Conservation (phyloP, 108 stramenopile genomes). For the Fragilariopsis cylindrus region DNA sequence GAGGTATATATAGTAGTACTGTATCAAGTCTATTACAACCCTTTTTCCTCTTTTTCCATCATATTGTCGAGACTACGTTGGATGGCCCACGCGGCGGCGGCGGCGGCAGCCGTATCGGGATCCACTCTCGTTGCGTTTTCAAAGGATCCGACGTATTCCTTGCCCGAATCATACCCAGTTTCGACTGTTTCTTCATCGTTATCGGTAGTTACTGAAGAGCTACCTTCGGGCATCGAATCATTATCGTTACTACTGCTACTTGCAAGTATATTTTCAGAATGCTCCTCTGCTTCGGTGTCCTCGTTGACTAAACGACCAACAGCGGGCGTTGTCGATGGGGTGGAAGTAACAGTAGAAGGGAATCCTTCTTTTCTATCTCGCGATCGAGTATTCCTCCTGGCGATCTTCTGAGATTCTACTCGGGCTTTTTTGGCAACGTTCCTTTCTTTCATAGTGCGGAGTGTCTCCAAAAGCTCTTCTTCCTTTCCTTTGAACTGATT, state of each 20-base stretch:
- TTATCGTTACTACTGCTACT: not conserved
- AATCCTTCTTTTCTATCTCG: conserved; percentile 1
- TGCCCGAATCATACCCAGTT: not conserved
- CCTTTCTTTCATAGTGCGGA: conserved; percentile 66
- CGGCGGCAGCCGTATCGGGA: conserved; percentile 16
- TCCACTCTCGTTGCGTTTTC: not conserved
- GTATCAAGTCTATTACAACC: not conserved
- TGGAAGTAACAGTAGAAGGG: not conserved
- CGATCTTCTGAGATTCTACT: conserved; percentile 49
- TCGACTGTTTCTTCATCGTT: not conserved
- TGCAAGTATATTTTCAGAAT: not conserved
- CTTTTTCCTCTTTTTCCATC: conserved; percentile 23
- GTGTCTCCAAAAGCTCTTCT: conserved; percentile 57
- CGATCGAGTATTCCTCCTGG: conserved; percentile 17
- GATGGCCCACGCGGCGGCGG: conserved; percentile 85
- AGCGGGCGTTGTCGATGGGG: not conserved
- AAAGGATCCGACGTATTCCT: not conserved
- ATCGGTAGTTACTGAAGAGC: not conserved
- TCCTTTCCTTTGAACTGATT: conserved; percentile 64
- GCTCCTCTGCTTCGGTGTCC: not conserved
- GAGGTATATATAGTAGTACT: too few relatives aligned
- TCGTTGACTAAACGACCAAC: not conserved
- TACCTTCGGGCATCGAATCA: not conserved
- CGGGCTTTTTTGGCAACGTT: conserved; percentile 56
- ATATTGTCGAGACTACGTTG: conserved; percentile 49